Base-by-base conservation (phyloP, 2,329 filamentous ascomycete species). In the Colletotrichum sp. region DNA sequence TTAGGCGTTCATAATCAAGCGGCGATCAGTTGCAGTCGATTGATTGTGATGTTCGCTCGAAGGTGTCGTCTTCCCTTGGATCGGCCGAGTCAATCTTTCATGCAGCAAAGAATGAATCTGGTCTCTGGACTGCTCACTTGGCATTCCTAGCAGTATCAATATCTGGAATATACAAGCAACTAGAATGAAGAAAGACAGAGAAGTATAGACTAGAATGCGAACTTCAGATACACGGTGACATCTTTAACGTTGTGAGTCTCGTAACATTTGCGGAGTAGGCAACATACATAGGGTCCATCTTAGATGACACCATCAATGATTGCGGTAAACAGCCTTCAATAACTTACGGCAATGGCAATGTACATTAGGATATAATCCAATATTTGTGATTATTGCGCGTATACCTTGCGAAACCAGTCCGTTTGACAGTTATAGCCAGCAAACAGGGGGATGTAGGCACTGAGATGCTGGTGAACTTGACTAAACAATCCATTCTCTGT, bases 171-270 rank as follows among this genome's bases (percentile, higher is more conserved):
- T 7, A n/a, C 18, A 49, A 49, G 44, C 4, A 21, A 6, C 2
- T 9, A n/a, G 1, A 44, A 44, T 1, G 16, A 6, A 44, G 18
- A 49, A 13, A 6, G 10, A 7, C 6, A 7, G n/a, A 49, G 16
- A 39, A 39, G 7, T 4, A 18, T 9, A 5, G 5, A 39, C 7
- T 39, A 39, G 15, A 39, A 39, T 39, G 36, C 16, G 4, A 39
- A 39, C 7, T 10, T 3, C 2, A 1, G 10, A 21, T 49, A 2
- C 0, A 4, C 6, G 6, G 2, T 21, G 44, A 3, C 44, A 21
- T 21, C 44, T 4, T 49, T 4, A 49, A 49, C n/a, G 6, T 13
- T 2, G 2, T 49, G 44, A 49, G 18, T 6, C 18, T n/a, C 18
- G 3, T 0, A 1, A n/a, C 2, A 44, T 44, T 44, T 44, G 18